phyloP scores from a whole-genome alignment of 2,329 filamentous ascomycete genomes.

The Alternaria postmessia region DNA sequence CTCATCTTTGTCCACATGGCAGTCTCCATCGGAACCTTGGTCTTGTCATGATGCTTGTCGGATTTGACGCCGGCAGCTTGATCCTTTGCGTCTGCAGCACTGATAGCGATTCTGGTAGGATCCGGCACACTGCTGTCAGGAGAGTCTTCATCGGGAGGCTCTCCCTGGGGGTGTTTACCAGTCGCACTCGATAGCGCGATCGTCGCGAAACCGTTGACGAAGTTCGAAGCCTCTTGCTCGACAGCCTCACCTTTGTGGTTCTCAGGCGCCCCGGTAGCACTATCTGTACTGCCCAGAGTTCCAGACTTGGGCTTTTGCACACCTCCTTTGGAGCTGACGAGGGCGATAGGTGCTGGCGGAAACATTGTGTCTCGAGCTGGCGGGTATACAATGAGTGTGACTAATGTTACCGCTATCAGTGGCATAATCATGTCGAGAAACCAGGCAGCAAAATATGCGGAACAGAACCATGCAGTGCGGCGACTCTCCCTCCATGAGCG shows the following conservation, averaged over 20 bases:
- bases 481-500: conserved; percentile 80
- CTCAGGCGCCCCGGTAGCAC: conserved; percentile 81
- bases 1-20: conserved; percentile 80
- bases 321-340: conserved; percentile 75
- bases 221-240: conserved; percentile 82
- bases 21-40: conserved; percentile 78
- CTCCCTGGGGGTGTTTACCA: conserved; percentile 76
- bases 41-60: conserved; percentile 70
- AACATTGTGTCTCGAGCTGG: conserved; percentile 71
- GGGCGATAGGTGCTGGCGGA: conserved; percentile 76
- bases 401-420: conserved; percentile 63
- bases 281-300: conserved; percentile 77
- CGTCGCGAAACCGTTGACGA: conserved; percentile 76
- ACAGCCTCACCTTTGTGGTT: conserved; percentile 84
- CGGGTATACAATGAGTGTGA: conserved; percentile 73
- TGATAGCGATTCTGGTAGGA: conserved; percentile 64
- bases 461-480: conserved; percentile 72
- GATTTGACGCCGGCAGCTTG: conserved; percentile 62
- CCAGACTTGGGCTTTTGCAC: conserved; percentile 80
- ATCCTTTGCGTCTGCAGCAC: conserved; percentile 63
- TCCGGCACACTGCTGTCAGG: conserved; percentile 67
- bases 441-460: conserved; percentile 73
- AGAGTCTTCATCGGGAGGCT: conserved; percentile 57
- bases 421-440: conserved; percentile 74
- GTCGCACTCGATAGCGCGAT: conserved; percentile 78